These are phyloP conservation scores for Fusarium fujikuroi DNA, from an alignment of 2,329 filamentous ascomycete genomes.

Conservation along the genomic window DNA sequence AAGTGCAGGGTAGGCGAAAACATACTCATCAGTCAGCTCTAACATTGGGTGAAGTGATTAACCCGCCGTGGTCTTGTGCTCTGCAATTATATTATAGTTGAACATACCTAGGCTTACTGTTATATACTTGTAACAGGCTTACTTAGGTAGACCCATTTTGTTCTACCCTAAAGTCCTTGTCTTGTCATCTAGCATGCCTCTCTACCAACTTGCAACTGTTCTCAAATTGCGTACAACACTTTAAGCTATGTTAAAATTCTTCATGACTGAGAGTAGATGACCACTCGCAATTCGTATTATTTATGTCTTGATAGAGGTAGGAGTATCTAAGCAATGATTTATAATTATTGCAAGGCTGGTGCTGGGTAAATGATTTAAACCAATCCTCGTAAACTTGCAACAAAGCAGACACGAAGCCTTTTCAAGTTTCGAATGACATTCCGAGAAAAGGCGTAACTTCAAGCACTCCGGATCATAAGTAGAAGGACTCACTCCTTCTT, in stretches of 20 bases:
- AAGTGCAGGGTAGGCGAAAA: background rate
- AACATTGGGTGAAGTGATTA: background rate
- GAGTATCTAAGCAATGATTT: accelerated
- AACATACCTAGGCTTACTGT: no score
- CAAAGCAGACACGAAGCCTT: background rate
- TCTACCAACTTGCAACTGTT: accelerated
- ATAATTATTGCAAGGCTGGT: accelerated
- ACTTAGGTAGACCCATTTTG: accelerated
- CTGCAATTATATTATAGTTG: no score
- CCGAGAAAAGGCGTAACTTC: no score
- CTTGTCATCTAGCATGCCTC: background rate
- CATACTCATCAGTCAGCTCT: no score
- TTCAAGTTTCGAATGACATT: background rate
- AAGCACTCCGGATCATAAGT: accelerated
- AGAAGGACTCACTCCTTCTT: background rate
- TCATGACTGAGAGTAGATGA: accelerated
- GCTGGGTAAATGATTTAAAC: background rate
- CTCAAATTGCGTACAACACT: accelerated
- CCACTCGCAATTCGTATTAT: accelerated
- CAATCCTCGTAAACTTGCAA: background rate
- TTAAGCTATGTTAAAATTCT: background rate
- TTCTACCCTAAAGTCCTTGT: background rate
- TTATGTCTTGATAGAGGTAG: background rate
- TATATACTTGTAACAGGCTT: background rate
- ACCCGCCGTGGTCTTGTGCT: no score